Conservation (phyloP, 75 land plant species). For the Picea glauca region DNA sequence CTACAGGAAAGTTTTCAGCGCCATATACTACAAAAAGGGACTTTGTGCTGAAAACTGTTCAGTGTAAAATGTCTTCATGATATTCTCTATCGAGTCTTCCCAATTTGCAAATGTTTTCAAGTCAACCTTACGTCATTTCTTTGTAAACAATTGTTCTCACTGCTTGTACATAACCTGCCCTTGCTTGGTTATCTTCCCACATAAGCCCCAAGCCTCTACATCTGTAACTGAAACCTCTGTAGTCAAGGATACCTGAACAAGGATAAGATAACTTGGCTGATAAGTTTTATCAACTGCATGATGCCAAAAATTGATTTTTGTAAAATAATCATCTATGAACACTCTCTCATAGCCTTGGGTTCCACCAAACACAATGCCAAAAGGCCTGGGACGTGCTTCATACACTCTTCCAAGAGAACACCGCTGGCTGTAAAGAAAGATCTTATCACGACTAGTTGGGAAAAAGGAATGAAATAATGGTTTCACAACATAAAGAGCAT, state of each 20-base stretch:
- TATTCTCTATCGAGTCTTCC: constrained; percentile 94
- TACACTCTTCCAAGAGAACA: constrained; percentile 52
- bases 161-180: constrained; percentile 51
- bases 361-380: constrained; percentile 90
- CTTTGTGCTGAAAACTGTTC: no score
- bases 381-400: constrained; percentile 66
- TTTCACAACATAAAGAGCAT: constrained; percentile 49
- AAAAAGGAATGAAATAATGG: constrained; percentile 56
- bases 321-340: constrained; percentile 33
- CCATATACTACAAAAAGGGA: no score
- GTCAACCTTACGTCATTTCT: constrained; percentile 93
- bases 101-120: constrained; percentile 79
- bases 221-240: constrained; percentile 53
- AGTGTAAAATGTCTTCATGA: constrained; percentile 35
- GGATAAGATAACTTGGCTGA: constrained; percentile 25
- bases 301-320: constrained; percentile 22
- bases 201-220: constrained; percentile 90
- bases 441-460: constrained; percentile 71
- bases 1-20: no score
- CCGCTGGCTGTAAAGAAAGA: constrained; percentile 74
- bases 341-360: constrained; percentile 71
- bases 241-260: constrained; percentile 42
- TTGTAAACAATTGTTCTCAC: constrained; percentile 73
- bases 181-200: constrained; percentile 55
- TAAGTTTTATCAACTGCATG: constrained; percentile 44